Conservation (phyloP, 139 green algal species). For the Micractinium conductrix region DNA sequence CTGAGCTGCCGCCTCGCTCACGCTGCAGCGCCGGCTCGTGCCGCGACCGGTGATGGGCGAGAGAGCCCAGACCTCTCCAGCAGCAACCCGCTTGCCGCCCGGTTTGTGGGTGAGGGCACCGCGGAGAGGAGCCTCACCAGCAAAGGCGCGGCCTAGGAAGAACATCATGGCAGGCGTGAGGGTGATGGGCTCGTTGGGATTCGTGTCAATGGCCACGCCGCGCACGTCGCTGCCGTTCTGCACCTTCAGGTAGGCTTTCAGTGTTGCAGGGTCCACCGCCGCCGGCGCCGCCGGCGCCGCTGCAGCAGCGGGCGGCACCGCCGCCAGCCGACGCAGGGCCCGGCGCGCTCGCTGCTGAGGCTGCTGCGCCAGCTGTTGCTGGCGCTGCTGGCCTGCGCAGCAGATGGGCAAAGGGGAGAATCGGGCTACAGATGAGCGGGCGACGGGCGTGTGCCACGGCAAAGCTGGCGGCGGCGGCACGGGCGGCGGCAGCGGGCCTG, state of each 20-base stretch:
- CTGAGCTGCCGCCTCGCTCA: too few species aligned
- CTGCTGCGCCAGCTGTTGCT: background rate
- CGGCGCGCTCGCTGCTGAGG: background rate
- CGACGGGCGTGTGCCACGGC: too few species aligned
- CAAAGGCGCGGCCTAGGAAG: constrained; percentile 87
- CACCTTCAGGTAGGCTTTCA: constrained; percentile 61
- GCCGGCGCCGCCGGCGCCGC: background rate
- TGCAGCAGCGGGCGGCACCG: background rate
- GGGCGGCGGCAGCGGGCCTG: too few species aligned
- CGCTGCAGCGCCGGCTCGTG: too few species aligned
- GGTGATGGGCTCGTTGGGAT: constrained; percentile 54
- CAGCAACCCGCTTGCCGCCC: too few species aligned
- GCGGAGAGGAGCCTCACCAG: background rate
- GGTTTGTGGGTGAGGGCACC: too few species aligned
- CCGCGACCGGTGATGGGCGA: too few species aligned
- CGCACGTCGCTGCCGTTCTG: constrained; percentile 95
- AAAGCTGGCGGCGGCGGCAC: background rate
- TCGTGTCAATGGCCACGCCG: constrained; percentile 83
- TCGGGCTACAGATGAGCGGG: too few species aligned
- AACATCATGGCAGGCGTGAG: constrained; percentile 74
- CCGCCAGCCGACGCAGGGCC: background rate
- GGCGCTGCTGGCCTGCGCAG: background rate
- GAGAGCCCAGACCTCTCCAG: too few species aligned
- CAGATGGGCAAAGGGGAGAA: too few species aligned
- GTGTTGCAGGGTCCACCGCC: background rate